Conservation (phyloP, 352 stramenopile species). For the Phytophthora sp. region DNA sequence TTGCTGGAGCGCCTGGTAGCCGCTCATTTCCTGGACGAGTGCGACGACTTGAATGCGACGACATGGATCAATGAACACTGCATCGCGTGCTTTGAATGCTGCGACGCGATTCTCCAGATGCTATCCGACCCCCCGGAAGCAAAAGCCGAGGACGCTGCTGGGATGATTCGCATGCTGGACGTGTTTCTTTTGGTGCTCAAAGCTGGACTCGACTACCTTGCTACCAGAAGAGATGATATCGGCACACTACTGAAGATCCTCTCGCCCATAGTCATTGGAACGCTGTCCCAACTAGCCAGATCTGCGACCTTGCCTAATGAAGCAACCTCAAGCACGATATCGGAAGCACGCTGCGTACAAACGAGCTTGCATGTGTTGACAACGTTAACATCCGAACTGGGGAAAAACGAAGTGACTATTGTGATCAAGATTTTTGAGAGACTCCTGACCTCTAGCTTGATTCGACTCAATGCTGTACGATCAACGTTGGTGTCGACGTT, state of each 20-base stretch:
- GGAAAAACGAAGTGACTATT: not conserved
- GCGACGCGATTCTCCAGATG: conserved; percentile 12
- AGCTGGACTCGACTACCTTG: conserved; percentile 17
- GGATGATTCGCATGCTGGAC: conserved; percentile 21
- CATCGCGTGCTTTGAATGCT: conserved; percentile 20
- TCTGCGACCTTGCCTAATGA: not conserved
- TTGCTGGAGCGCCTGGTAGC: conserved; percentile 9
- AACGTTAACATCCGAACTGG: no score
- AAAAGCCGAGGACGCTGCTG: not conserved
- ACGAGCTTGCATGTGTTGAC: conserved; percentile 19
- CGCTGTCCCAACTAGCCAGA: conserved; percentile 6
- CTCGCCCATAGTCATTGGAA: not conserved
- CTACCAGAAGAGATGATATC: conserved; percentile 10
- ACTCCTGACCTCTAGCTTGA: conserved; percentile 1
- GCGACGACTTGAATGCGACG: not conserved
- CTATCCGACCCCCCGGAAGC: not conserved
- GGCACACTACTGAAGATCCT: conserved; percentile 7
- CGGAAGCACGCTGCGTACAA: conserved; percentile 1
- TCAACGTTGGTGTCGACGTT: not conserved
- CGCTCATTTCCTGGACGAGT: conserved; percentile 7
- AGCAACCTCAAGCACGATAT: not conserved
- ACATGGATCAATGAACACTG: conserved; percentile 15
- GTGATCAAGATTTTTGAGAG: conserved; percentile 15
- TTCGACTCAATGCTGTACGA: not conserved
- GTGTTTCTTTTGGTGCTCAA: conserved; percentile 25